These are phyloP conservation scores for Raphanus sativus DNA, from an alignment of 345 rosid genomes.

Conservation along the genomic window DNA sequence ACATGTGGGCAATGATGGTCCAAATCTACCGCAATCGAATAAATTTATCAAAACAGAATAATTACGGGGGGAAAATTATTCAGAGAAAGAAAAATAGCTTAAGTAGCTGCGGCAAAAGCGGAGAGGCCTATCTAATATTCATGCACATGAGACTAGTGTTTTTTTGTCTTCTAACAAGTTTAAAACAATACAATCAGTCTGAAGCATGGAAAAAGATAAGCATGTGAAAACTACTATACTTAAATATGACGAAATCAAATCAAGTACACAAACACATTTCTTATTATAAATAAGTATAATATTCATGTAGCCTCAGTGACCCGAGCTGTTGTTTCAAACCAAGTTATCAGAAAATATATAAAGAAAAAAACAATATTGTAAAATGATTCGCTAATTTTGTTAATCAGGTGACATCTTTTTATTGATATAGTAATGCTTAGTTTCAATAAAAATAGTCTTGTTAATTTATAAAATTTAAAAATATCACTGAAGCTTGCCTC, in stretches of 20 bases:
- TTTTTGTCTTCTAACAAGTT: not conserved
- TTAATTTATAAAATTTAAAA: not conserved
- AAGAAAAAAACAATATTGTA: not conserved
- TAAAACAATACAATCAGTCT: not conserved
- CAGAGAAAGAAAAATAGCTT: conserved; percentile 4
- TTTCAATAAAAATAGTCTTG: not conserved
- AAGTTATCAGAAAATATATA: not conserved
- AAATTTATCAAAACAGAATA: conserved; percentile 15
- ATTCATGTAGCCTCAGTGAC: not conserved
- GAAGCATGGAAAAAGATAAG: not conserved
- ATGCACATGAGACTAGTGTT: conserved; percentile 13
- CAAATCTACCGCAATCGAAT: conserved; percentile 32
- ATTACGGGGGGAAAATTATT: conserved; percentile 11
- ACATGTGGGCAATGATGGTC: conserved; percentile 37
- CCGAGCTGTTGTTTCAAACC: not conserved
- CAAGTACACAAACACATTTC: not conserved
- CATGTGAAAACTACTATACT: not conserved
- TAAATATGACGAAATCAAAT: conserved; percentile 1
- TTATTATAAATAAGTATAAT: not conserved
- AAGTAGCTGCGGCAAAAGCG: conserved; percentile 31
- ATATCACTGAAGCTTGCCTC: not conserved
- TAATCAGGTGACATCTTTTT: not conserved
- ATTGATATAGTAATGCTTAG: not conserved
- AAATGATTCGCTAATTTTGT: not conserved
- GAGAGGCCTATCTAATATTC: conserved; percentile 16